Conservation (phyloP, 306 rosid species). For the Trifolium pratense region DNA sequence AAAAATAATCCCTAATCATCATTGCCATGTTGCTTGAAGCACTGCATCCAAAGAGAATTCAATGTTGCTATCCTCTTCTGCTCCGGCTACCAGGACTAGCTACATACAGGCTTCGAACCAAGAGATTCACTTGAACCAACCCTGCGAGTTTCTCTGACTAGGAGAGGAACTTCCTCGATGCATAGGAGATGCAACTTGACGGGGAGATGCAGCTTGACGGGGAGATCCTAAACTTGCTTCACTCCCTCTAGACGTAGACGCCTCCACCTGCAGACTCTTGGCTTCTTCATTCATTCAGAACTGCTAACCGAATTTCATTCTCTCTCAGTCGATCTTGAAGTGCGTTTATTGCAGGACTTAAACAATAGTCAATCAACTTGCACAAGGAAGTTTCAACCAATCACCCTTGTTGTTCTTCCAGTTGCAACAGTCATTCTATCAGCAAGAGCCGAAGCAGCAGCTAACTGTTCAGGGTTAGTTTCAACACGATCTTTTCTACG, state of each 20-base stretch:
- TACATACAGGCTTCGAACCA: slow-evolving; percentile 47
- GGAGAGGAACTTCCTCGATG: slow-evolving; percentile 61
- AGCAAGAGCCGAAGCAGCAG: slow-evolving; percentile 95
- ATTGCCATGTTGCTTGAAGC: slow-evolving; percentile 34
- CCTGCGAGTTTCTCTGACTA: slow-evolving; percentile 14
- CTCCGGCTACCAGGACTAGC: slow-evolving; percentile 73
- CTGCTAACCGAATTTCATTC: slow-evolving; percentile 78
- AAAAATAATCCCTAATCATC: slow-evolving; percentile 43
- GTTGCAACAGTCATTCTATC: slow-evolving; percentile 73
- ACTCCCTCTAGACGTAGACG: slow-evolving; percentile 49
- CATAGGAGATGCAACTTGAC: slow-evolving; percentile 55
- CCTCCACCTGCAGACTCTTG: slow-evolving; percentile 66
- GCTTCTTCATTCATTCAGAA: slow-evolving; percentile 74
- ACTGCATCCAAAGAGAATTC: slow-evolving; percentile 30
- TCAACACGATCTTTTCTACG: slow-evolving; percentile 96
- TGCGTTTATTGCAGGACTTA: slow-evolving; percentile 90
- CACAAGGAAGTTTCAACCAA: slow-evolving; percentile 99
- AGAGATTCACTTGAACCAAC: slow-evolving; percentile 34
- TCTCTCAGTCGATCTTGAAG: slow-evolving; percentile 90
- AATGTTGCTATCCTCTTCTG: slow-evolving; percentile 59
- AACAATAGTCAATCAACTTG: slow-evolving; percentile 95
- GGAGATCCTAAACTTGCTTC: slow-evolving; percentile 69
- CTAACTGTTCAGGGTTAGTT: slow-evolving; percentile 94
- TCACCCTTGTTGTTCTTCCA: slow-evolving; percentile 91
- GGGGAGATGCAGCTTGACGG: slow-evolving; percentile 63